A percentile compares a stretch with the other conserved stretches of the same genome.
phyloP scores from a whole-genome alignment of 305 asterid species.

The Ajuga reptans region DNA sequence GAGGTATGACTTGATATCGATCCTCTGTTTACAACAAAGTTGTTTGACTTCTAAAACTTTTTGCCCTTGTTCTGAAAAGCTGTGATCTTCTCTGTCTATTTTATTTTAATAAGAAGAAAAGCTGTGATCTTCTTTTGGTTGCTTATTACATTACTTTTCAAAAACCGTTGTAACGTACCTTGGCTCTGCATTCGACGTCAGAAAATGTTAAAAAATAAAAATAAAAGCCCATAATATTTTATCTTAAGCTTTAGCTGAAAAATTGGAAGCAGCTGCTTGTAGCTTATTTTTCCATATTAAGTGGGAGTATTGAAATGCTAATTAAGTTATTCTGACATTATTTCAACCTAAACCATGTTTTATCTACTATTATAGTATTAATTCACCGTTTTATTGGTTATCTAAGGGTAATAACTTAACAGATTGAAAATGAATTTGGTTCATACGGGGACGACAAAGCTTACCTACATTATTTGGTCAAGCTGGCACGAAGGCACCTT shows the following conservation, averaged over 20 bases:
- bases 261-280: background rate
- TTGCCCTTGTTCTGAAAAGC: background rate
- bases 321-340: background rate
- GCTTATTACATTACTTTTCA: background rate
- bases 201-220: background rate
- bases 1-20: background rate
- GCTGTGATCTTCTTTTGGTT: background rate
- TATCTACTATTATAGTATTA: background rate
- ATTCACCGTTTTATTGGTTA: conserved; percentile 17
- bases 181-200: background rate
- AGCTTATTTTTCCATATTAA: background rate
- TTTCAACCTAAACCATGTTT: background rate
- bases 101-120: no score
- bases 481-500: conserved; percentile 63
- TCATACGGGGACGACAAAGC: conserved; percentile 83
- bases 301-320: background rate
- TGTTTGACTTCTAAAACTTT: background rate
- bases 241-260: background rate
- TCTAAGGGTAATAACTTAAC: conserved; percentile 32
- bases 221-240: background rate
- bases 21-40: background rate
- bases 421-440: conserved; percentile 97
- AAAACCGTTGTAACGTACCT: background rate
- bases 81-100: background rate
- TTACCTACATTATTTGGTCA: conserved; percentile 75